These are phyloP conservation scores for Melastoma malabathricum DNA, from an alignment of 345 rosid genomes.

Conservation along the genomic window DNA sequence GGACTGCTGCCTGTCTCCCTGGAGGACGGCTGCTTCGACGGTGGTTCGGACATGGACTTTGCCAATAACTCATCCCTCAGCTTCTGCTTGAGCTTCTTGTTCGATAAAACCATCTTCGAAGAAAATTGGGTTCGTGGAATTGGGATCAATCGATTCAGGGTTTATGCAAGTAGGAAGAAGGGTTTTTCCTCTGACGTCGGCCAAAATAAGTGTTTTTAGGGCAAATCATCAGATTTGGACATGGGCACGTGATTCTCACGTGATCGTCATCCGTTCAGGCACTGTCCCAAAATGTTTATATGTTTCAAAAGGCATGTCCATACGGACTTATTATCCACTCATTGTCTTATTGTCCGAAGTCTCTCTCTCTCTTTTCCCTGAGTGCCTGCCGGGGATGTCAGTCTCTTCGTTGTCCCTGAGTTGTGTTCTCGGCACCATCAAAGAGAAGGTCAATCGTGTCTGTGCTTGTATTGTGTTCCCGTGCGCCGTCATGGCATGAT, in stretches of 20 bases:
- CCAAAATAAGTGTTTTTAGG: too few species aligned
- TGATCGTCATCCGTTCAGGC: too few species aligned
- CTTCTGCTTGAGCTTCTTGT: constrained; percentile 86
- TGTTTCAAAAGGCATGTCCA: too few species aligned
- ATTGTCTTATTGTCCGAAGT: too few species aligned
- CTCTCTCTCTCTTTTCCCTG: neutral
- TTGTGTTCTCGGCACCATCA: neutral
- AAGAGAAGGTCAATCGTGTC: neutral
- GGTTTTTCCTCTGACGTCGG: constrained; percentile 1
- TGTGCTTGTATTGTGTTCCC: too few species aligned
- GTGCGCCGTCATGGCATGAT: neutral
- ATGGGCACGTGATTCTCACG: too few species aligned
- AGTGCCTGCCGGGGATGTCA: neutral
- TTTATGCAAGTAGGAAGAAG: neutral
- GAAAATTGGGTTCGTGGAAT: neutral
- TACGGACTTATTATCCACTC: too few species aligned
- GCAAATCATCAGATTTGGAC: too few species aligned
- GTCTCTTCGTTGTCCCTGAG: constrained; percentile 3
- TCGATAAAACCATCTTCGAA: constrained; percentile 57
- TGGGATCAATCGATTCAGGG: neutral
- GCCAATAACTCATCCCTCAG: constrained; percentile 32
- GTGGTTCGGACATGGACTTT: constrained; percentile 15
- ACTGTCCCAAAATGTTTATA: too few species aligned
- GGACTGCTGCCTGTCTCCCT: neutral
- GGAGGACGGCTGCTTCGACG: constrained; percentile 7